These are phyloP conservation scores for Trichoderma sp. DNA, from an alignment of 2,329 filamentous ascomycete species.

Conservation along the genomic window DNA sequence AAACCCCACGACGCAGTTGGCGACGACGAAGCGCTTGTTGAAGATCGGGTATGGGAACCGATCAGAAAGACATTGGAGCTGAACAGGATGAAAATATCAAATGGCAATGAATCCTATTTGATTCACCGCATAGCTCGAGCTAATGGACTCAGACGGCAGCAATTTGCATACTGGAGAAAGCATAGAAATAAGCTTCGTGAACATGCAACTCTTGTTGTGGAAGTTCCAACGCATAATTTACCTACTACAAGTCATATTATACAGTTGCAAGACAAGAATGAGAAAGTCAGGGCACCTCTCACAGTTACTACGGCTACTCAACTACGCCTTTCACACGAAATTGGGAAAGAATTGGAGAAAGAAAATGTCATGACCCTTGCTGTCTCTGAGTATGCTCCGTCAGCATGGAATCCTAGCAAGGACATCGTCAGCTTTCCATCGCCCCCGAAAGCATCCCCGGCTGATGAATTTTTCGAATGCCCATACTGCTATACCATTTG, in stretches of 20 bases:
- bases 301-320: not conserved
- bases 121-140: conserved; percentile 6
- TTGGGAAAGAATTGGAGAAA: not conserved
- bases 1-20: not conserved
- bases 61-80: not conserved
- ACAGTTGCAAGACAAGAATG: not conserved
- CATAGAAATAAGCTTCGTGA: conserved; percentile 8
- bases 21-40: not conserved
- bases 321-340: not conserved
- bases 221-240: not conserved
- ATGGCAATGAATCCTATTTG: not conserved
- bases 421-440: conserved; percentile 10
- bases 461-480: conserved; percentile 4
- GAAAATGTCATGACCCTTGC: not conserved
- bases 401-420: conserved; percentile 9
- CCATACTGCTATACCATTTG: conserved; percentile 17
- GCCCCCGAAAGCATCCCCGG: not conserved
- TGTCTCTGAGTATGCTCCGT: conserved; percentile 14
- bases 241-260: not conserved
- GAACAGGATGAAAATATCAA: not conserved
- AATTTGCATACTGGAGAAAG: conserved; percentile 16
- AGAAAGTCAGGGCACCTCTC: not conserved
- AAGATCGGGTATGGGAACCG: conserved; percentile 9
- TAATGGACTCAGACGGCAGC: conserved; percentile 2
- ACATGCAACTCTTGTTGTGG: not conserved